Evolutionary conservation across 805 yeast species (phyloP), one percentile per base, ranked within the genome.

Genomic region (Saturnispora zaruensis): DNA sequence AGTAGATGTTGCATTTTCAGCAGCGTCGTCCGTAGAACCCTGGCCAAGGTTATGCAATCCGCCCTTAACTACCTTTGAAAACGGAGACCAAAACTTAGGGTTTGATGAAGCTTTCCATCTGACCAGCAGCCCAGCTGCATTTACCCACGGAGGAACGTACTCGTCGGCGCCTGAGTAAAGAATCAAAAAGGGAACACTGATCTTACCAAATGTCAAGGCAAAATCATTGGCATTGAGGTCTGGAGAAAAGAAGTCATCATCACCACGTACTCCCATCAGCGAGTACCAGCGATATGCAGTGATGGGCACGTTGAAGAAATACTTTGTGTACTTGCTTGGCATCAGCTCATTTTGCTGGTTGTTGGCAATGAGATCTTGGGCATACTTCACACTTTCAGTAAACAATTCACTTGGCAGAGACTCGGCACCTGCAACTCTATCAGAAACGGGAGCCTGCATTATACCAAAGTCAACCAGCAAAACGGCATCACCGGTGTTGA

Each of bases 391-490:
- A 11, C 58, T 42, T 26, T 53, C 56, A 8, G 52, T 53, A 7
- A 62, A 43, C 4, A 52, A 51, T 1, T 59, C 59, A 18, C 61
- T 28, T 3, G 54, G 54, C 6, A 14, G 37, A 2, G 9, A 13
- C 16, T 28, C 24, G 7, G 51, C 45, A 30, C 71, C 56, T 1
- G 78, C 75, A 54, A 78, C 82, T 45, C 81, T 60, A 58, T 83
- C 90, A 5, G 89, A 82, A 0, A 78, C 88, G 0, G 90, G 79
- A 0, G 91, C 95, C 60, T 87, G 95, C 37, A 87, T 55, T 13
- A 83, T 74, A 1, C 76, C 84, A 4, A 77, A 88, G 44, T 79
- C 78, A 4, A 83, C 52, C 3, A 30, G 14, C 5, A 36, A 32
- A 7, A 24, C 37, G 18, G 47, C 40, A 3, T 44, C 54, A 3